A percentile compares a stretch with the other conserved stretches of the same genome.
phyloP scores from a whole-genome alignment of 495 filamentous ascomycete genomes.

The Talaromyces adpressus region DNA sequence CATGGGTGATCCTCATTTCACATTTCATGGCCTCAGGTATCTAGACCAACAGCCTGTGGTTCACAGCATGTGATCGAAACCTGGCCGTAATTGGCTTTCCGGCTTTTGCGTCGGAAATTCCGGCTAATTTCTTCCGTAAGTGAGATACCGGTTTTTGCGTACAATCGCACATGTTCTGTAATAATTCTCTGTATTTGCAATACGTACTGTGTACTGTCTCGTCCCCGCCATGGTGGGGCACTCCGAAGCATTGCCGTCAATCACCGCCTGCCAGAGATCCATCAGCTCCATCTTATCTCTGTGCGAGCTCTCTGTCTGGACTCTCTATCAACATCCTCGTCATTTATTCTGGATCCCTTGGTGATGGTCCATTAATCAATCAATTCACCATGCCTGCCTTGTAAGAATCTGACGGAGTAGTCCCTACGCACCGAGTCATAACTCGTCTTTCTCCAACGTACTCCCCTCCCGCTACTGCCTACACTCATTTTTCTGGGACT shows the following conservation, averaged over 20 bases:
- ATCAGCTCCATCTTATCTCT: not conserved
- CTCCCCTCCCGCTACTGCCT: not conserved
- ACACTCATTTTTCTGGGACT: not conserved
- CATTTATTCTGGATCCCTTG: not conserved
- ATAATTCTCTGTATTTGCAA: not conserved
- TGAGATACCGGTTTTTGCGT: not conserved
- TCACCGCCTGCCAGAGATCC: not conserved
- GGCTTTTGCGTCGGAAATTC: not conserved
- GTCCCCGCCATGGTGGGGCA: not conserved
- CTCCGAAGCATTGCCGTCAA: too few species aligned
- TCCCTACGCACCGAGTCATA: not conserved
- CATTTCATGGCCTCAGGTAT: not conserved
- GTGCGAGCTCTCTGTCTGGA: not conserved
- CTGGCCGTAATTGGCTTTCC: not conserved
- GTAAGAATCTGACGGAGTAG: not conserved
- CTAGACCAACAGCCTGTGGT: not conserved
- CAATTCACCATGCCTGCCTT: not conserved
- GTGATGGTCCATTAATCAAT: not conserved
- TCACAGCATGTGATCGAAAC: not conserved
- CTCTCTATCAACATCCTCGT: not conserved
- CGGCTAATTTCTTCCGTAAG: not conserved
- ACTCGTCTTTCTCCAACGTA: not conserved
- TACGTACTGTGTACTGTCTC: not conserved
- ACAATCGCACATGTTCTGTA: not conserved
- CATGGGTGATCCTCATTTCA: not conserved